A percentile compares a stretch with the other conserved stretches of the same genome.
Conservation (phyloP, 2,329 filamentous ascomycete species). For the Epichloe aotearoae region DNA sequence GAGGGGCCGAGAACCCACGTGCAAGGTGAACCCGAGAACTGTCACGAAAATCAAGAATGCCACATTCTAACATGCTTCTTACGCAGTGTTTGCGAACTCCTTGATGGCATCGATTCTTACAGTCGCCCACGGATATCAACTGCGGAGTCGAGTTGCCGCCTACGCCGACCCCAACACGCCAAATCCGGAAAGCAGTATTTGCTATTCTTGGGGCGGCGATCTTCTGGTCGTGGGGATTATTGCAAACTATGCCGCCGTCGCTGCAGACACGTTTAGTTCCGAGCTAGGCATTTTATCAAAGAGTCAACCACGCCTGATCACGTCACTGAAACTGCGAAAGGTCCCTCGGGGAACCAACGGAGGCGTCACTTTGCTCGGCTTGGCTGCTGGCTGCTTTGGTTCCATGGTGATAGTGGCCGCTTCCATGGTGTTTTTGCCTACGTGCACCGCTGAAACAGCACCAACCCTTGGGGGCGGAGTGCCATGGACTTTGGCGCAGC, state of each 20-base stretch:
- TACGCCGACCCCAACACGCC: conserved; percentile 20
- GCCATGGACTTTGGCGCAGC: conserved; percentile 35
- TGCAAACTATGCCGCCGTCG: conserved; percentile 79
- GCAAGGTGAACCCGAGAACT: conserved; percentile 40
- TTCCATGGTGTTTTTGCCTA: conserved; percentile 54
- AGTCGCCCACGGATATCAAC: conserved; percentile 47
- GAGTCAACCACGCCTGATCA: conserved; percentile 69
- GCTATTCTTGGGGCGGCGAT: conserved; percentile 49
- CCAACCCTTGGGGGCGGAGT: conserved; percentile 27
- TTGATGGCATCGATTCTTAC: conserved; percentile 56
- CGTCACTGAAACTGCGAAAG: conserved; percentile 57
- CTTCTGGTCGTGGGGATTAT: conserved; percentile 52
- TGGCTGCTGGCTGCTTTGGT: conserved; percentile 61
- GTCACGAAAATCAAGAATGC: background rate
- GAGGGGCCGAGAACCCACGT: conserved; percentile 74
- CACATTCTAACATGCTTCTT: conserved; percentile 1
- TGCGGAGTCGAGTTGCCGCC: conserved; percentile 32
- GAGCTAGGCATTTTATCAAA: conserved; percentile 85
- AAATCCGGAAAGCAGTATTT: conserved; percentile 30
- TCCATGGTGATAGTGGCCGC: conserved; percentile 56
- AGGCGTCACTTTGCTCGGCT: conserved; percentile 65
- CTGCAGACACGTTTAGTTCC: conserved; percentile 87
- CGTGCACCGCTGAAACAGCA: conserved; percentile 39
- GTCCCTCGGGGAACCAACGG: conserved; percentile 92
- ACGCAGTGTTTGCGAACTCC: conserved; percentile 69